Percentiles rank a stretch among this genome's conserved stretches.
Conservation (phyloP, 1,284 basidiomycete species). For the Boletus nobilissimus region DNA sequence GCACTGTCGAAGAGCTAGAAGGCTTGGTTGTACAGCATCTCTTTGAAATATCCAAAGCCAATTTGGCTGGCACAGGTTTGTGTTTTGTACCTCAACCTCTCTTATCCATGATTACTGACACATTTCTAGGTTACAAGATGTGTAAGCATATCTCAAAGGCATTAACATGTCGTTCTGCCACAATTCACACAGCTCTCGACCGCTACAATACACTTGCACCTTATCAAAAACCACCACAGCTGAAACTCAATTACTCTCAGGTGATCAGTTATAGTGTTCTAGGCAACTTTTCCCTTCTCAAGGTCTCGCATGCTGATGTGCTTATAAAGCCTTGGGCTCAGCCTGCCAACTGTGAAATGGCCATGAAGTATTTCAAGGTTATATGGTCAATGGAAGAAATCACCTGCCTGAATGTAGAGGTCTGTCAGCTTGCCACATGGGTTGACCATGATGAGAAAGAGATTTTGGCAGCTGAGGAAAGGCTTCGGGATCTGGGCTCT, state of each 20-base stretch:
- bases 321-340: not conserved
- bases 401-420: not conserved
- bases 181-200: not conserved
- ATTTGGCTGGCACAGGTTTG: not conserved
- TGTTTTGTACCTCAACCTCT: too few species aligned
- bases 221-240: not conserved
- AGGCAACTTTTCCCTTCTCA: not conserved
- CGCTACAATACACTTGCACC: not conserved
- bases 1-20: not conserved
- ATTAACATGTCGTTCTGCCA: not conserved
- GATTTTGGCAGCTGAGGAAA: not conserved
- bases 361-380: not conserved
- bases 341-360: not conserved
- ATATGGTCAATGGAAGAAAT: not conserved
- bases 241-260: not conserved
- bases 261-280: not conserved
- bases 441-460: not conserved
- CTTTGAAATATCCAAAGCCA: not conserved
- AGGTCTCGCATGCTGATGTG: not conserved
- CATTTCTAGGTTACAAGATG: not conserved
- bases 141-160: constrained; percentile 2
- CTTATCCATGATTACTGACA: not conserved
- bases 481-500: not conserved
- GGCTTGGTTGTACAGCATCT: not conserved
- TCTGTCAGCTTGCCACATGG: not conserved